Evolutionary conservation across 2,329 filamentous ascomycete species (phyloP), one percentile per base, ranked within the genome.

Genomic region (Fusarium robinianum): DNA sequence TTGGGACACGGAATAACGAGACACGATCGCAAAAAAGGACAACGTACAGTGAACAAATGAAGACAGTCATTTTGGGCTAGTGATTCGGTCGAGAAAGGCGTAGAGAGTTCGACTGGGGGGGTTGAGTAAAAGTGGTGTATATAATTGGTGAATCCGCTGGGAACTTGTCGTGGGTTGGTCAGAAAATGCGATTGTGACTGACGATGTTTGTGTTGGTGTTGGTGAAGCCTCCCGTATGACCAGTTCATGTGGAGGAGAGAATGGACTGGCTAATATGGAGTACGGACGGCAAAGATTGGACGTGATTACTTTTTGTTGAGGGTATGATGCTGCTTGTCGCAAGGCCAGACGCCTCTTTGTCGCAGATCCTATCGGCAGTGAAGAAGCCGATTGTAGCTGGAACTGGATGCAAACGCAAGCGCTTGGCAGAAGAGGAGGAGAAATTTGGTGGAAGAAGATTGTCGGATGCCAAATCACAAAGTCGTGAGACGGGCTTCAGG

Each of bases 31-130:
- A 14, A 6, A 33, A 27, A 36, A 15, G 34, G 24, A 27, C 6
- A n/a, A 63, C 68, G 46, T 65, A 71, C 68, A 71, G 65, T 19
- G 68, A 70, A 52, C 66, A 69, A 41, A 71, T 61, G 50, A 71
- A 70, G 60, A 71, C 68, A 9, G 68, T 71, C 68, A 71, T 71
- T 41, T 33, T 70, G 63, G 55, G 34, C 51, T 55, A 42, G 11
- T 10, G 37, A 38, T 33, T 51, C 38, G 31, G 41, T 10, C 33
- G 36, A 18, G 19, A 25, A 40, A 33, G 22, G 33, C 30, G 42
- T 49, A 25, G 46, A 33, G 33, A 49, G 31, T 25, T 27, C 17
- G 30, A 27, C 41, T 46, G 27, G 21, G 27, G 38, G 8, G 34
- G n/a, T n/a, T n/a, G n/a, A n/a, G 12, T 25, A 23, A 25, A n/a